A percentile compares a stretch with the other conserved stretches of the same genome.
Evolutionary conservation across 331 rosid species (phyloP).

Genomic region (Telfairia occidentalis): DNA sequence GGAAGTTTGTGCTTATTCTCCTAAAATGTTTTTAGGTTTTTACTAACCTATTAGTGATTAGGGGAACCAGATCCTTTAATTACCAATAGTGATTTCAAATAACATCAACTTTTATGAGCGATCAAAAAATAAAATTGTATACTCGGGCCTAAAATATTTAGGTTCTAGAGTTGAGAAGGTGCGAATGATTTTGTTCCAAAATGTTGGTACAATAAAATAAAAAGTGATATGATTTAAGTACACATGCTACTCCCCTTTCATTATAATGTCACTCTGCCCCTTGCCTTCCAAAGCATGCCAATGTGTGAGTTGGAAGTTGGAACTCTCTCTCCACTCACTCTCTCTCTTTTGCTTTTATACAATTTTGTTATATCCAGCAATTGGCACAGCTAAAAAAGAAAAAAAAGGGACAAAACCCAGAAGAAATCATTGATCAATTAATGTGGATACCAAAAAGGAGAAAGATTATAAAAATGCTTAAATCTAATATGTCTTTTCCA

Average conservation of each 20-base stretch:
- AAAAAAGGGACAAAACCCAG: not conserved
- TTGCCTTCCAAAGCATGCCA: slow-evolving; percentile 10
- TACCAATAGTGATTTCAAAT: too few species aligned
- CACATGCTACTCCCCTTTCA: not conserved
- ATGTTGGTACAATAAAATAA: not conserved
- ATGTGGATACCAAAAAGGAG: not conserved
- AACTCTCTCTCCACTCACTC: too few species aligned
- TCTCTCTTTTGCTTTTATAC: not conserved
- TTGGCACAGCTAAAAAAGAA: not conserved
- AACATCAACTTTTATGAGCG: too few species aligned
- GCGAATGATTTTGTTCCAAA: not conserved
- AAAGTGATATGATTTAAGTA: slow-evolving; percentile 4
- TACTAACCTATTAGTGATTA: too few species aligned
- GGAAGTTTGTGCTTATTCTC: not conserved
- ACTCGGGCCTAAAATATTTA: not conserved
- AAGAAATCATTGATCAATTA: not conserved
- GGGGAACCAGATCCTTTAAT: too few species aligned
- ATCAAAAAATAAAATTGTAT: too few species aligned
- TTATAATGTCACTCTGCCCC: not conserved
- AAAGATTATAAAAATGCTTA: not conserved
- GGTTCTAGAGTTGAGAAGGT: not conserved
- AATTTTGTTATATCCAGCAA: not conserved
- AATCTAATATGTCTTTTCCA: not conserved
- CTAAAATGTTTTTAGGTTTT: too few species aligned
- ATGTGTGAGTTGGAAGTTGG: not conserved